Conservation (phyloP, 1,284 basidiomycete species). For the Golubevia pallescens region DNA sequence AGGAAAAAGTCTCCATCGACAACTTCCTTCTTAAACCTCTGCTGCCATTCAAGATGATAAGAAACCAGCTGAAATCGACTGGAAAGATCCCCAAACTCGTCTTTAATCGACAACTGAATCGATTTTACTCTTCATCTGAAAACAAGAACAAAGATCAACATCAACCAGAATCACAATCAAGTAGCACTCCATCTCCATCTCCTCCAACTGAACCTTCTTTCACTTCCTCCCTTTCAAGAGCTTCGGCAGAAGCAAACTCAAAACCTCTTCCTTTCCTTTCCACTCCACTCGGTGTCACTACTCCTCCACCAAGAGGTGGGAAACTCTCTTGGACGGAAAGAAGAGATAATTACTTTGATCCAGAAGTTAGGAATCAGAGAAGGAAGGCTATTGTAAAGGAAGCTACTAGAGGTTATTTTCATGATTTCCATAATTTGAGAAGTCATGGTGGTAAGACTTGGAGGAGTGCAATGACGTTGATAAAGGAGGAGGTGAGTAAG, state of each 20-base stretch:
- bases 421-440: slow-evolving; percentile 82
- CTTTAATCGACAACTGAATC: no score
- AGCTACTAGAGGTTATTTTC: slow-evolving; percentile 85
- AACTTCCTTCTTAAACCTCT: no score
- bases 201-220: slow-evolving; percentile 4
- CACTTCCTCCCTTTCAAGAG: slow-evolving; percentile 7
- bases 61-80: no score
- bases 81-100: no score
- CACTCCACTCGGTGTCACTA: slow-evolving; percentile 76
- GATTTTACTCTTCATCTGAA: no score
- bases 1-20: no score
- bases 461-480: slow-evolving; percentile 86
- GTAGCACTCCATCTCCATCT: neutral
- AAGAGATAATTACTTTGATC: slow-evolving; percentile 75
- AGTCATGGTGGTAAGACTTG: slow-evolving; percentile 91
- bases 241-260: slow-evolving; percentile 26
- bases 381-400: slow-evolving; percentile 83
- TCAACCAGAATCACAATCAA: no score
- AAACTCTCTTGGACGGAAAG: slow-evolving; percentile 73
- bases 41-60: no score
- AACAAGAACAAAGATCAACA: no score
- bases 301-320: slow-evolving; percentile 70
- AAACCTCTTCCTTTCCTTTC: slow-evolving; percentile 70
- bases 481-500: slow-evolving; percentile 65
- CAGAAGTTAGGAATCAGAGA: slow-evolving; percentile 75